Percentiles rank a stretch among this genome's conserved stretches.
These are phyloP conservation scores for Schoenoplectus triqueter DNA, from an alignment of 202 grass and related monocot species.

Conservation along the genomic window DNA sequence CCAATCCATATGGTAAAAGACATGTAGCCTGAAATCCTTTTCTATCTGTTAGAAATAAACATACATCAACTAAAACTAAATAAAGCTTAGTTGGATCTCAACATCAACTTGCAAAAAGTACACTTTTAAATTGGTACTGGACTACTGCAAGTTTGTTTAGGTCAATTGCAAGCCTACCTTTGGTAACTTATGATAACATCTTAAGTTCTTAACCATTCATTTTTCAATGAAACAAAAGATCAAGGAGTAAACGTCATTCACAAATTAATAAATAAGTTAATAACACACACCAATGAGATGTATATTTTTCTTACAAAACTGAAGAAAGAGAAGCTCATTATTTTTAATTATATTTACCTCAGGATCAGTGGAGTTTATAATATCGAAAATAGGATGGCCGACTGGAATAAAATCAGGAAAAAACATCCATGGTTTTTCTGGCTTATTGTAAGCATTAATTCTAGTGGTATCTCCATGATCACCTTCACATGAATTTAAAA, in stretches of 20 bases:
- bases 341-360: constrained; percentile 65
- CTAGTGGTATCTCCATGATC: constrained; percentile 93
- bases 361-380: constrained; percentile 91
- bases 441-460: constrained; percentile 90
- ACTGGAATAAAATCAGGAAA: constrained; percentile 90
- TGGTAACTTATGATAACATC: not conserved
- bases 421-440: constrained; percentile 94
- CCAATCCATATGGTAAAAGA: constrained; percentile 83
- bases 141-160: constrained; percentile 33
- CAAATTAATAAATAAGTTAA: not conserved
- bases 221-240: not conserved
- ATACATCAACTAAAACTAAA: not conserved
- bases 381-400: constrained; percentile 89
- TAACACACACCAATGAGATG: constrained; percentile 12
- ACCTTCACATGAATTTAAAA: constrained; percentile 52
- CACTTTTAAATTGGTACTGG: not conserved
- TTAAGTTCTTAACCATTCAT: not conserved
- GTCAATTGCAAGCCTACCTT: constrained; percentile 14
- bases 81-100: constrained; percentile 12
- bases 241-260: not conserved
- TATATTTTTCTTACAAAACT: constrained; percentile 18
- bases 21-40: constrained; percentile 91
- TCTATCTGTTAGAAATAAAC: constrained; percentile 72
- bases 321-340: not conserved
- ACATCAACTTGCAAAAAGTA: constrained; percentile 1